Evolutionary conservation across 192 early-diverging fungal genomes (phyloP), one percentile per base, ranked within the genome.

Genomic region (Allomyces macrogynus): DNA sequence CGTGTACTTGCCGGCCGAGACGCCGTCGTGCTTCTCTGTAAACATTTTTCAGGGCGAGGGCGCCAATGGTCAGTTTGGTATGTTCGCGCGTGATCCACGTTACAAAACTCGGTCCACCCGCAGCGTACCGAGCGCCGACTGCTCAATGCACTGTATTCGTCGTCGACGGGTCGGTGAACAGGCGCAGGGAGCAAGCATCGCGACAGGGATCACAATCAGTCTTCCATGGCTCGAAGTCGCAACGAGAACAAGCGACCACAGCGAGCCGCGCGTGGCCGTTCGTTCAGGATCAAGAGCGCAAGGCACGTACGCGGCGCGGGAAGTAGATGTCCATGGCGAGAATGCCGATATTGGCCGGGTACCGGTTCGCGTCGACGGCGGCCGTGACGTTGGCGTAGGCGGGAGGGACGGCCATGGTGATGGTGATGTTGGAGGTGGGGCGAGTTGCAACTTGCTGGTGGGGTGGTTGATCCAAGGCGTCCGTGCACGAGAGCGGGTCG

Each of bases 1-100:
- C 65, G 93, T 93, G 79, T 99, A 99, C 81, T 95, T 99, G 69
- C 95, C 95, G 60, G 87, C 75, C 24, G 90, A 90, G 60, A 91
- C 95, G 42, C 87, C 86, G 74, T 99, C 93, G 77, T 87, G 87
- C 75, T 84, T 71, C 75, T 99, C 93, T 71, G 81, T 72, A 62
- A 40, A 7, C 32, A 23, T 70, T 40, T n/a, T 40, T 40, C 32
- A 40, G 32, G 32, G 8, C 7, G 32, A 40, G 7, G 8, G 32
- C 32, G 7, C 32, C 32, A 40, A 8, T 0, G 32, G 32, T 40
- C 32, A 40, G 7, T 40, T 40, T 40, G 5, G 32, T 40, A 2
- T 40, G 32, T 40, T 40, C 79, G 78, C 16, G 74, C 68, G 68
- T 86, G 85, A 43, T 80, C 78, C 22, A 85, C 79, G 70, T 67